Percentiles rank a stretch among this genome's conserved stretches.
Conservation (phyloP, 2,329 filamentous ascomycete genomes). For the Curvularia verruculosa region DNA sequence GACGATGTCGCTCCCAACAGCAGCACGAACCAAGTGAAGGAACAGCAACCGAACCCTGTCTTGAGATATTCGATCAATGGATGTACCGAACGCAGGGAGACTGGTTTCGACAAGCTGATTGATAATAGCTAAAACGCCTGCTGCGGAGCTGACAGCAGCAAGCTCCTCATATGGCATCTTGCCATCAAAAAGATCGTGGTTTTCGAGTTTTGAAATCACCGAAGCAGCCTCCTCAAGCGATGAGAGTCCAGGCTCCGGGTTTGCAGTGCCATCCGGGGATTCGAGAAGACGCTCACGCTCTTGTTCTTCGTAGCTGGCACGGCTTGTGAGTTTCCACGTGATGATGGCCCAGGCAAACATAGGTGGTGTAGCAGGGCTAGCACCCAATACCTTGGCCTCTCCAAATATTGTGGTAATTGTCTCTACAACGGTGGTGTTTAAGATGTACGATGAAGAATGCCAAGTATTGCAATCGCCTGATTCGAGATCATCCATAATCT, state of each 20-base stretch:
- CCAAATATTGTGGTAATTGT: conserved; percentile 75
- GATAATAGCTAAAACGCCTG: conserved; percentile 35
- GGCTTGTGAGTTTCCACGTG: conserved; percentile 33
- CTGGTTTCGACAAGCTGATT: conserved; percentile 34
- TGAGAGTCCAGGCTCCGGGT: conserved; percentile 22
- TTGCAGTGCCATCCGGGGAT: conserved; percentile 19
- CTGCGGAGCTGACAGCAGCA: conserved; percentile 32
- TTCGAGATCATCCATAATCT: conserved; percentile 59
- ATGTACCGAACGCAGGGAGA: conserved; percentile 53
- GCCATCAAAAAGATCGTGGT: conserved; percentile 35
- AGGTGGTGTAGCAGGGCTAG: conserved; percentile 71
- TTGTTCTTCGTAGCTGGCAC: conserved; percentile 33
- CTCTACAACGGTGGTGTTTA: conserved; percentile 71
- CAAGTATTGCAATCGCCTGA: conserved; percentile 34
- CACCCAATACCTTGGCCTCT: conserved; percentile 58
- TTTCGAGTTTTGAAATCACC: conserved; percentile 31
- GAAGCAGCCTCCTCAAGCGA: conserved; percentile 38
- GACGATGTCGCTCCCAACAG: conserved; percentile 63
- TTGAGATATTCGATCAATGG: conserved; percentile 61
- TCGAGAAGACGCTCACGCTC: conserved; percentile 38
- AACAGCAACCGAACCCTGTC: conserved; percentile 69
- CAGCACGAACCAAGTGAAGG: conserved; percentile 72
- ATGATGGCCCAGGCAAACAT: conserved; percentile 84
- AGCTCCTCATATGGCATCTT: conserved; percentile 35
- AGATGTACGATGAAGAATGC: conserved; percentile 65